Conservation (phyloP, 805 yeast genomes). For the Isabelozyma heimii region DNA sequence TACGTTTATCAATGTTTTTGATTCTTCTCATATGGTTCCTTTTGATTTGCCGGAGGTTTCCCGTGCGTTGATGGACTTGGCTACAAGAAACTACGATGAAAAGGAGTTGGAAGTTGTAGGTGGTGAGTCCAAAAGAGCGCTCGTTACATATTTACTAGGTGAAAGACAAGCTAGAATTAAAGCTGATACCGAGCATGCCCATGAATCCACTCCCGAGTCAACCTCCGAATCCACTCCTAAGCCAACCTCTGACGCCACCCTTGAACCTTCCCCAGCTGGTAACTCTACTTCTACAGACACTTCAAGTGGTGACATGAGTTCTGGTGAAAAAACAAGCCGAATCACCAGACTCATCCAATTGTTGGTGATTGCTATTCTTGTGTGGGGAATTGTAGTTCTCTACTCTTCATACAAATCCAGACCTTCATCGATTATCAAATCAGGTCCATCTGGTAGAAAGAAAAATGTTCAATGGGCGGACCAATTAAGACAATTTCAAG, state of each 20-base stretch:
- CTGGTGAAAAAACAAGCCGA: slow-evolving; percentile 11
- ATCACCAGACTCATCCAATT: slow-evolving; percentile 40
- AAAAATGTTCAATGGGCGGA: slow-evolving; percentile 50
- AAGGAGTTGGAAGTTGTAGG: slow-evolving; percentile 4
- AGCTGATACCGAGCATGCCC: not conserved
- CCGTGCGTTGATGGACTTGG: slow-evolving; percentile 64
- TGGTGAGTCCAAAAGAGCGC: slow-evolving; percentile 12
- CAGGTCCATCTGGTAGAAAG: slow-evolving; percentile 29
- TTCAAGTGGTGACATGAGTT: not conserved
- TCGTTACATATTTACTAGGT: slow-evolving; percentile 29
- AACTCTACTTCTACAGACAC: slow-evolving; percentile 2
- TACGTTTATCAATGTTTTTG: slow-evolving; percentile 68
- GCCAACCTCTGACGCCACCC: not conserved
- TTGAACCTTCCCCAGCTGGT: not conserved
- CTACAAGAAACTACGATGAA: slow-evolving; percentile 28
- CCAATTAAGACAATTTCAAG: slow-evolving; percentile 34
- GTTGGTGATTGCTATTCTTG: slow-evolving; percentile 31
- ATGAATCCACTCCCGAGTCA: not conserved
- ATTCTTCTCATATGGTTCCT: slow-evolving; percentile 94
- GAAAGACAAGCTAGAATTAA: slow-evolving; percentile 9
- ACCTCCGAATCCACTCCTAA: not conserved
- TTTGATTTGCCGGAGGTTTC: slow-evolving; percentile 70
- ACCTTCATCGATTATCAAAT: slow-evolving; percentile 42
- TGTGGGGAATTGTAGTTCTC: slow-evolving; percentile 41
- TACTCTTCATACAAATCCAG: slow-evolving; percentile 34